Evolutionary conservation across 1,284 basidiomycete species (phyloP).

Genomic region (Malassezia sympodialis): DNA sequence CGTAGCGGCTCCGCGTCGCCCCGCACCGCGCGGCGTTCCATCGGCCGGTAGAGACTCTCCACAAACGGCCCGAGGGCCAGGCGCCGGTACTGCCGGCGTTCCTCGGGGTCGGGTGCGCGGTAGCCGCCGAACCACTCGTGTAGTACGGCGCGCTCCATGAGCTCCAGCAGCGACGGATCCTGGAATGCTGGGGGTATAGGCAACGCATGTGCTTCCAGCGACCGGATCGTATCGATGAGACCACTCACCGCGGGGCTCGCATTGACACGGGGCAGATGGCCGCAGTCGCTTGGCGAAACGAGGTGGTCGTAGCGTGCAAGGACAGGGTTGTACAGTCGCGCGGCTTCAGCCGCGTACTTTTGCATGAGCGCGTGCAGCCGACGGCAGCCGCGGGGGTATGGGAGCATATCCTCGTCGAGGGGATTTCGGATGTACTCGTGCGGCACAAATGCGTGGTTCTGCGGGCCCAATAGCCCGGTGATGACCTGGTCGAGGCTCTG

Average conservation of each 20-base stretch:
- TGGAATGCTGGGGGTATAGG: conserved; percentile 24
- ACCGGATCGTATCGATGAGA: conserved; percentile 61
- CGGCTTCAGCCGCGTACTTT: conserved; percentile 44
- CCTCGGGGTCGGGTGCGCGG: conserved; percentile 25
- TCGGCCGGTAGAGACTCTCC: conserved; percentile 57
- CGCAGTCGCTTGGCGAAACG: conserved; percentile 62
- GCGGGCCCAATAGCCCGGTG: conserved; percentile 52
- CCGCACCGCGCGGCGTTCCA: conserved; percentile 48
- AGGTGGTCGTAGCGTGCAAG: conserved; percentile 59
- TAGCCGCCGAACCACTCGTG: conserved; percentile 68
- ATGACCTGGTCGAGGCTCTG: conserved; percentile 66
- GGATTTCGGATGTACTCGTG: conserved; percentile 38
- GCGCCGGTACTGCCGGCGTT: conserved; percentile 59
- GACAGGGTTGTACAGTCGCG: conserved; percentile 58
- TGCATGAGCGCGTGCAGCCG: conserved; percentile 50
- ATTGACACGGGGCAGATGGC: conserved; percentile 62
- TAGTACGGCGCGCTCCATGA: conserved; percentile 62
- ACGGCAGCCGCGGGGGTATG: conserved; percentile 61
- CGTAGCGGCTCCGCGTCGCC: conserved; percentile 26
- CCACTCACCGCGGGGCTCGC: conserved; percentile 67
- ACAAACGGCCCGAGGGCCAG: conserved; percentile 68
- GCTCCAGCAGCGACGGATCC: conserved; percentile 16
- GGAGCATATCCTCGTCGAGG: conserved; percentile 64
- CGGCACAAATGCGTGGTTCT: conserved; percentile 19
- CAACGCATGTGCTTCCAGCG: conserved; percentile 61